Conservation (phyloP, 768 basidiomycete genomes). For the Lentinula boryana region DNA sequence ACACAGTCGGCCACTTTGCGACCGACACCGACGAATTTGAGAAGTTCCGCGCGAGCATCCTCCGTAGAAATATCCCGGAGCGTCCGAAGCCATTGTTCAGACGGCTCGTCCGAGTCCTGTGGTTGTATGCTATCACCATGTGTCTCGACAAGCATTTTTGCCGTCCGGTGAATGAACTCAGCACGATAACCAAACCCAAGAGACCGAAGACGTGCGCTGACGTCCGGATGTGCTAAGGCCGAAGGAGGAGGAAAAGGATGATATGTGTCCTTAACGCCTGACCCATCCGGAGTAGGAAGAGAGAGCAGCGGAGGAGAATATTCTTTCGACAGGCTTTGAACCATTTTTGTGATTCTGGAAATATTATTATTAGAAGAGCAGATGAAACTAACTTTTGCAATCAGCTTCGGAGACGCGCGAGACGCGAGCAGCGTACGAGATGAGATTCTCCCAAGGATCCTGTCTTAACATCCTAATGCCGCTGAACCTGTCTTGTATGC, state of each 20-base stretch:
- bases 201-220: conserved; percentile 59
- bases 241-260: conserved; percentile 85
- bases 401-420: not conserved
- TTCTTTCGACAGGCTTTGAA: conserved; percentile 71
- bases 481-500: conserved; percentile 53
- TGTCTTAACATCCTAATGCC: conserved; percentile 88
- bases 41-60: conserved; percentile 66
- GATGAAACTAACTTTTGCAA: conserved; percentile 63
- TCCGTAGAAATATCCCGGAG: conserved; percentile 45
- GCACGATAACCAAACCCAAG: conserved; percentile 97
- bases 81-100: conserved; percentile 55
- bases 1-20: conserved; percentile 97
- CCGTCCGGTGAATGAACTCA: conserved; percentile 79
- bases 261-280: conserved; percentile 34
- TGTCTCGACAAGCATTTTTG: conserved; percentile 64
- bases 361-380: conserved; percentile 99
- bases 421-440: conserved; percentile 60
- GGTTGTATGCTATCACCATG: conserved; percentile 26
- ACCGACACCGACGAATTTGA: conserved; percentile 87
- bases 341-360: conserved; percentile 88
- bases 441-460: conserved; percentile 93
- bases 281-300: conserved; percentile 25
- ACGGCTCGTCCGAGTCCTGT: conserved; percentile 30
- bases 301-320: conserved; percentile 70
- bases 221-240: conserved; percentile 47